Evolutionary conservation across 345 rosid species (phyloP), one percentile per base, ranked within the genome.

Genomic region (Leavenworthia alabamica): DNA sequence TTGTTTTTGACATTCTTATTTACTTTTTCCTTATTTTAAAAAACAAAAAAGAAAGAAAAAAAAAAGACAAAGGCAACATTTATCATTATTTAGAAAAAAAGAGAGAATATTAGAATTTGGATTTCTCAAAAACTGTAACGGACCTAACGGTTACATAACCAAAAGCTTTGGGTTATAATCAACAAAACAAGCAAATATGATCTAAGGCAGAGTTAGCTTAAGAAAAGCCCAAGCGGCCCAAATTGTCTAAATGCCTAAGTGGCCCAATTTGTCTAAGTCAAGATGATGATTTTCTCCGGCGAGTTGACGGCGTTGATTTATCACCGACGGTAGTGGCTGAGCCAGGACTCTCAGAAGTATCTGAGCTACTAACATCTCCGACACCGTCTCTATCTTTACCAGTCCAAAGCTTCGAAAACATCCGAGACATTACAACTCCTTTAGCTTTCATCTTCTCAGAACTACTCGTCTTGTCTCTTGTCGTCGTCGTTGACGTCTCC

Each of bases 251-350:
- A n/a, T n/a, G n/a, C n/a, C n/a, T n/a, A 48, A 57, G 49, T 31
- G 5, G 24, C 22, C 45, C 16, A 68, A 44, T 13, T n/a, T 1
- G 48, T 61, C 35, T 11, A 44, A 40, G 46, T 65, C 31, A 72
- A 65, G 76, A 72, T 9, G 67, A 43, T 41, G 72, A 72, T 45
- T 37, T 43, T 75, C 90, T 83, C 37, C 61, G 36, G n/a, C 95
- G 81, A 7, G 85, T 86, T 12, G 90, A 83, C 8, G 86, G 88
- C 11, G 88, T 84, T 0, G 86, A 88, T 70, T 91, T 91, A 16
- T 76, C 82, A 67, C 86, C 91, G 8, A 78, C 83, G 1, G 84
- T 85, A 5, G 96, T 83, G 35, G 80, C 70, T 4, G 96, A 88
- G 12, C 88, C 84, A 1, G 83, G 89, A 66, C 89, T 83, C 31